Conservation (phyloP, 2,329 filamentous ascomycete genomes). For the Hansfordia pulvinata region DNA sequence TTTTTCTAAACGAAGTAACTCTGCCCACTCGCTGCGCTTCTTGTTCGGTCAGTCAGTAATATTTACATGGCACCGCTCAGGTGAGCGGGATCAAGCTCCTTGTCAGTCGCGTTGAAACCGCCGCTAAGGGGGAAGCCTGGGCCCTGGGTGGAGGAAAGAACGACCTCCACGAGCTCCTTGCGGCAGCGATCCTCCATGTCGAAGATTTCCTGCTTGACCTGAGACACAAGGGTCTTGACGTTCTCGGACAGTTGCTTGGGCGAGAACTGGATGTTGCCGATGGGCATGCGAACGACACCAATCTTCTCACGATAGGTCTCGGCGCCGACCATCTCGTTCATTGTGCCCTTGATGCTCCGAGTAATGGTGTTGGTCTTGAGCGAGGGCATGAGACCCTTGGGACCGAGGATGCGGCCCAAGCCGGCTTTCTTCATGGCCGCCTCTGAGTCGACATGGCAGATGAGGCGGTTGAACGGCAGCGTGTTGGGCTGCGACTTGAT, state of each 20-base stretch:
- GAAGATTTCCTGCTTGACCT: slow-evolving; percentile 66
- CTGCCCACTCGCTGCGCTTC: too few species aligned
- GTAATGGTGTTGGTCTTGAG: slow-evolving; percentile 81
- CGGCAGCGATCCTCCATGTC: slow-evolving; percentile 46
- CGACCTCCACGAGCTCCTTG: slow-evolving; percentile 63
- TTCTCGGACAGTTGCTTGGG: slow-evolving; percentile 79
- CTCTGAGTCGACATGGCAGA: slow-evolving; percentile 72
- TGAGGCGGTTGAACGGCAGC: slow-evolving; percentile 77
- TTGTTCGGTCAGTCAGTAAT: too few species aligned
- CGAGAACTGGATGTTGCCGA: slow-evolving; percentile 81
- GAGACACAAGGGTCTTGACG: slow-evolving; percentile 61
- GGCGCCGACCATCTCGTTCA: slow-evolving; percentile 72
- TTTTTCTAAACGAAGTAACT: too few species aligned
- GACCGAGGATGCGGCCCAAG: slow-evolving; percentile 71
- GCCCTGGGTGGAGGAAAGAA: slow-evolving; percentile 76
- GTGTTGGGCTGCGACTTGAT: slow-evolving; percentile 54
- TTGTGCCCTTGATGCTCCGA: slow-evolving; percentile 58
- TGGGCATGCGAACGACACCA: slow-evolving; percentile 76
- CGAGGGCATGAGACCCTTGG: slow-evolving; percentile 85
- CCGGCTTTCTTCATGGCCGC: slow-evolving; percentile 69
- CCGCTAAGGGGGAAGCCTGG: slow-evolving; percentile 82
- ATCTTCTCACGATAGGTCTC: slow-evolving; percentile 76
- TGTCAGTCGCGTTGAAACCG: slow-evolving; percentile 51
- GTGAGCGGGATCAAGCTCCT: slow-evolving; percentile 36
- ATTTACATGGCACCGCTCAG: slow-evolving; percentile 40